Evolutionary conservation across 2,329 filamentous ascomycete genomes (phyloP), one percentile per base, ranked within the genome.

Genomic region (Sarocladiaceae sp.): DNA sequence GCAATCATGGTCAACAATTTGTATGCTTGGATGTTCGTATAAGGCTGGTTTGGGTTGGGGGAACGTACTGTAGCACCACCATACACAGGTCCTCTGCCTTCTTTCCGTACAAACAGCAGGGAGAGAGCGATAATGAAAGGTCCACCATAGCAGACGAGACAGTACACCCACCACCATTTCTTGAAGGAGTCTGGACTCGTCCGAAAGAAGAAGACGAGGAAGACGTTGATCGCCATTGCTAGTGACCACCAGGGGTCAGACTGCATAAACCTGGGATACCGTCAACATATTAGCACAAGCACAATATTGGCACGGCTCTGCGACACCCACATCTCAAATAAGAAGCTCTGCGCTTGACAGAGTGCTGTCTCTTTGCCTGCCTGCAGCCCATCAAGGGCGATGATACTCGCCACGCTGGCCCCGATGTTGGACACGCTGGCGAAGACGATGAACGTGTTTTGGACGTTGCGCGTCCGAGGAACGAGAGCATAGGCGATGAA

Each of bases 201-300:
- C n/a, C 77, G 73, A 58, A 77, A 77, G 66, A 82, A 83, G 64
- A 83, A 83, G 54, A 83, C 80, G 50, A 92, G 76, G 60, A 87
- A 88, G 56, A 93, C 88, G 61, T 93, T 94, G 62, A 86, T 75
- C 3, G 88, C 87, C 88, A 94, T 93, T 57, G 86, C 86, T 51
- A 91, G 79, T 0, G 87, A 88, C 87, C 85, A 91, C 70, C 87
- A 78, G 0, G 85, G 83, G 66, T 90, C 86, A 4, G 85, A 86
- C 58, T 87, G 84, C 80, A 88, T 87, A 66, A 90, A 90, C 82
- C 84, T 89, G 56, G 12, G 4, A 4, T 12, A 33, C 28, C 4
- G 29, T 49, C 29, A 49, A 20, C 23, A 22, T n/a, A n/a, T n/a
- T n/a, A n/a, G n/a, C n/a, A n/a, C n/a, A 20, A 29, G 17, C n/a